Evolutionary conservation across 2,329 filamentous ascomycete species (phyloP).

Genomic region (Phaeophleospora eucalypticola): DNA sequence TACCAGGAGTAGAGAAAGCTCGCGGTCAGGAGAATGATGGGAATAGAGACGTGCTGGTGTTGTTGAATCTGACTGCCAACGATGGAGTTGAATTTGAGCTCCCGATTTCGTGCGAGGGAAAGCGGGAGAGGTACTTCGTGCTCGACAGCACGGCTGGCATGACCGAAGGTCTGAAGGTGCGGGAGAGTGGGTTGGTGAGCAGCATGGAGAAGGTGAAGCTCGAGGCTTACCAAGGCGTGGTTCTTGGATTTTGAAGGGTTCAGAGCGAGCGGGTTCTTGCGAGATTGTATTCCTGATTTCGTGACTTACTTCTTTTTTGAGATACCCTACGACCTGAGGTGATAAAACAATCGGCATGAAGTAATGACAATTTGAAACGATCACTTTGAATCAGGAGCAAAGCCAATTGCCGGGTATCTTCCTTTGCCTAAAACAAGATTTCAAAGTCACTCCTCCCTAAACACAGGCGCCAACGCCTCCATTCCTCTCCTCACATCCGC

Average conservation of each 20-base stretch:
- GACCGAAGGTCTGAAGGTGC: no score
- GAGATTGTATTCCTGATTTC: no score
- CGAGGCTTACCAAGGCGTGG: slow-evolving; percentile 2
- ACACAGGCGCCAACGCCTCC: slow-evolving; percentile 13
- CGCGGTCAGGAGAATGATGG: not conserved
- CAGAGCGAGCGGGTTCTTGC: no score
- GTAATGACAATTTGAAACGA: no score
- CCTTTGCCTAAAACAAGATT: not conserved
- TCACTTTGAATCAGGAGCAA: no score
- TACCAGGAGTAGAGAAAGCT: not conserved
- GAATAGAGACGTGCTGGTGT: slow-evolving; percentile 14
- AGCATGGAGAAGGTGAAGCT: not conserved
- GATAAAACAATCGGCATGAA: no score
- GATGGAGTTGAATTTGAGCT: slow-evolving; percentile 12
- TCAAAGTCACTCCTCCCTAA: not conserved
- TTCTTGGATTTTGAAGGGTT: slow-evolving; percentile 4
- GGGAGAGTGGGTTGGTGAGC: not conserved
- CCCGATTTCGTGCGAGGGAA: slow-evolving; percentile 1
- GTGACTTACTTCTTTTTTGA: no score
- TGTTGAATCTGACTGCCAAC: slow-evolving; percentile 17
- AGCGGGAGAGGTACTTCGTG: not conserved
- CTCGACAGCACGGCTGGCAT: not conserved
- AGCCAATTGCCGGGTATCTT: not conserved
- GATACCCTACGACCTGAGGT: no score
- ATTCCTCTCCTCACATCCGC: slow-evolving; percentile 59